Base-by-base conservation (phyloP, 1,284 basidiomycete species). In the Sanghuangporus baumii region DNA sequence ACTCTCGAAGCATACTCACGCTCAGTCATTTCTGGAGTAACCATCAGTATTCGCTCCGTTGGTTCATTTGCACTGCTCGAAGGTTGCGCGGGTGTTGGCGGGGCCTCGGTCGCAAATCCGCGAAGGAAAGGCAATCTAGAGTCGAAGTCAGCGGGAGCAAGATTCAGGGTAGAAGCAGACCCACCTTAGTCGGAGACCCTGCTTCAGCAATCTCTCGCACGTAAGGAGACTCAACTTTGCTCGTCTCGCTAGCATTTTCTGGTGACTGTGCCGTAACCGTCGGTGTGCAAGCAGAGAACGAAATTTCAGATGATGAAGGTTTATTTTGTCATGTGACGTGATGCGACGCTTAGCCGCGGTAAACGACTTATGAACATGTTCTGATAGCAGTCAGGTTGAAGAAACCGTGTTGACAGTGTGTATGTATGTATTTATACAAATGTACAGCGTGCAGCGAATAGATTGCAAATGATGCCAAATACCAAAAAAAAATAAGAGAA, bases 231-330 rank as follows among this genome's bases (percentile, higher is more conserved):
- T 26, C 18, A 56, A 20, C 9, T 38, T 62, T 14, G 40, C 48
- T 40, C 56, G 60, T 36, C 48, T 51, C 31, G 47, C 56, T 14
- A 62, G 55, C 61, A 62, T 62, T n/a, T n/a, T 62, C 14, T 16
- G 16, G 1, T 16, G 43, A 14, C 43, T 11, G 20, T 12, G 16
- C 16, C 16, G 43, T 46, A 18, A 7, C 1, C 43, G 16, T 2
- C 16, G 43, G 16, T 23, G 2, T 23, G 23, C 23, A 23, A 23
- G 23, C 23, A 23, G 23, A n/a, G 20, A 20, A 3, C 14, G 14
- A 20, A 18, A 18, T 23, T 20, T 18, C 47, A 20, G 12, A 11
- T n/a, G 12, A 11, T n/a, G 40, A n/a, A n/a, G n/a, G 7, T 11
- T 3, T 12, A 12, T 3, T 41, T 41, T 7, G 26, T 20, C 48